These are phyloP conservation scores for Scheffersomyces segobiensis DNA, from an alignment of 1,139 yeast genomes.

Conservation along the genomic window DNA sequence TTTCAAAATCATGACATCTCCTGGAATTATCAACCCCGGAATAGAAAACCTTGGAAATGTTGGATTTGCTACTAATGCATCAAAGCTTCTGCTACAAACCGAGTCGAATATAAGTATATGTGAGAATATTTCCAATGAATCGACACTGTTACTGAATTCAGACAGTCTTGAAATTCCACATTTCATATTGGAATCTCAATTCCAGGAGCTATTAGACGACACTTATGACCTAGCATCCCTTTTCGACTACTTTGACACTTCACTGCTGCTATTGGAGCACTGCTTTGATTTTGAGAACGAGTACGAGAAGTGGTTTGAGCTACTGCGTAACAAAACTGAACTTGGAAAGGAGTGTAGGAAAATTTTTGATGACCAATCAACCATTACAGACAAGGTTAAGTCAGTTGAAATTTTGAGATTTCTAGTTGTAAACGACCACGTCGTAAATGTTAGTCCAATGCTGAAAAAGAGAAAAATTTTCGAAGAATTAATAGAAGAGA, in stretches of 20 bases:
- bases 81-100: not conserved
- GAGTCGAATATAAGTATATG: not conserved
- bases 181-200: not conserved
- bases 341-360: not conserved
- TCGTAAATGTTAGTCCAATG: not conserved
- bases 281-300: not conserved
- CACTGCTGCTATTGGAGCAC: not conserved
- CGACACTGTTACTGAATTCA: not conserved
- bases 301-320: not conserved
- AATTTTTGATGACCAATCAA: not conserved
- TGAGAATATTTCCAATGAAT: not conserved
- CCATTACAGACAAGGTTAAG: not conserved
- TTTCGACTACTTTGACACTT: not conserved
- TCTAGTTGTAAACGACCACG: not conserved
- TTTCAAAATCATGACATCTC: not conserved
- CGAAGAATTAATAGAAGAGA: not conserved
- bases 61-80: too few species aligned
- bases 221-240: not conserved
- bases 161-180: not conserved
- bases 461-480: not conserved
- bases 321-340: not conserved
- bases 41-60: not conserved
- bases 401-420: not conserved
- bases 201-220: not conserved
- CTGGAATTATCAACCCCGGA: not conserved